phyloP scores from a whole-genome alignment of 169 alveolate genomes.

The Theileria luwenshuni region DNA sequence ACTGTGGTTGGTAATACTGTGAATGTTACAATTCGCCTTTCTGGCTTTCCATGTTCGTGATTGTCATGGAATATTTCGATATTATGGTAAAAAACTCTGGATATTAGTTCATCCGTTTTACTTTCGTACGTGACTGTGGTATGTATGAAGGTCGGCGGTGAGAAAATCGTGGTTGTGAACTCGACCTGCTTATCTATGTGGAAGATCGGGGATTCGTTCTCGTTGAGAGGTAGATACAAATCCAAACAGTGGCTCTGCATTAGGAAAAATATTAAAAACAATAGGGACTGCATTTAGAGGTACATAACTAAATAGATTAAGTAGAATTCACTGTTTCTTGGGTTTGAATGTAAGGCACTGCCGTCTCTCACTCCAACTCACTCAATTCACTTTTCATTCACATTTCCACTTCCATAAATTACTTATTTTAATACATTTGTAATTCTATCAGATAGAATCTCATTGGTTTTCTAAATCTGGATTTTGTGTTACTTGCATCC shows the following conservation, averaged over 20 bases:
- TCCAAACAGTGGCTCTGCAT: not conserved
- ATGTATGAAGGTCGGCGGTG: not conserved
- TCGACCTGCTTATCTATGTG: not conserved
- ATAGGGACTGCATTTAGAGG: not conserved
- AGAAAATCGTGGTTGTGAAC: not conserved
- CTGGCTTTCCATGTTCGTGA: not conserved
- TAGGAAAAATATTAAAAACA: no score
- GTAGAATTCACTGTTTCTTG: not conserved
- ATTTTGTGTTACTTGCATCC: no score
- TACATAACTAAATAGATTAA: no score
- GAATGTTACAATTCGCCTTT: not conserved
- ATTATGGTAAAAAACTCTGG: conserved; percentile 2
- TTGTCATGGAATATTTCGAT: conserved; percentile 13
- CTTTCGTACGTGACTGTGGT: conserved; percentile 4
- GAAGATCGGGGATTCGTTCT: not conserved
- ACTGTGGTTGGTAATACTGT: not conserved
- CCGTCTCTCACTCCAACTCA: no score
- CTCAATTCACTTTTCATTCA: no score
- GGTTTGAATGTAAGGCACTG: not conserved
- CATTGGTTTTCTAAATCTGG: no score
- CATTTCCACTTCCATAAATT: not conserved
- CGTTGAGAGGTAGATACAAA: not conserved
- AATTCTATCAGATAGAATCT: no score
- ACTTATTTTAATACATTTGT: no score
- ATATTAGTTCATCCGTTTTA: conserved; percentile 10